These are phyloP conservation scores for Colletotrichum cuscutae DNA, from an alignment of 2,329 filamentous ascomycete genomes.

Conservation along the genomic window DNA sequence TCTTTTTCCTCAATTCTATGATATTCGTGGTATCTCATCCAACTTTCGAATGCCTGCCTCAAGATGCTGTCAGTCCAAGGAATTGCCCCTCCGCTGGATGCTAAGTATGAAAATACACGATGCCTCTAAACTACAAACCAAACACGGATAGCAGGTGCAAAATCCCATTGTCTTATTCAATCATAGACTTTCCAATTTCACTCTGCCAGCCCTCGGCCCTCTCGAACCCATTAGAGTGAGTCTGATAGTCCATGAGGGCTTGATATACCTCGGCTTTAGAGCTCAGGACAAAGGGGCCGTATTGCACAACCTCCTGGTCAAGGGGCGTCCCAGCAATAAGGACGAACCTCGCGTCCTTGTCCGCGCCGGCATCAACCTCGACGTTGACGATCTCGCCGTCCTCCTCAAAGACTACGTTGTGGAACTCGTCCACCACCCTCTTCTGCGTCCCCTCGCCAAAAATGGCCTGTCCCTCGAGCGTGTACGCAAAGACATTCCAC, in stretches of 20 bases:
- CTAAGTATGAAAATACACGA: not conserved
- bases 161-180: conserved; percentile 41
- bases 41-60: not conserved
- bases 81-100: not conserved
- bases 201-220: conserved; percentile 82
- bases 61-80: not conserved
- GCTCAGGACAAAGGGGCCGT: conserved; percentile 85
- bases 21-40: not conserved
- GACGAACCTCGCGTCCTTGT: conserved; percentile 69
- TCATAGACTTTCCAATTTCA: conserved; percentile 86
- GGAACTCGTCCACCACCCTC: conserved; percentile 72
- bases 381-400: conserved; percentile 80
- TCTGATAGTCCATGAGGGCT: conserved; percentile 81
- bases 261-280: conserved; percentile 78
- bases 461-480: conserved; percentile 76
- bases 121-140: not conserved
- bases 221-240: conserved; percentile 81
- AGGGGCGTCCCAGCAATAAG: conserved; percentile 83
- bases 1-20: not conserved
- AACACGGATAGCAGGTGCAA: not conserved
- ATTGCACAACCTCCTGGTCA: conserved; percentile 84
- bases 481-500: conserved; percentile 94
- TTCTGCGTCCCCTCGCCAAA: conserved; percentile 66
- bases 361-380: conserved; percentile 73
- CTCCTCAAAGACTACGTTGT: conserved; percentile 90